Percentiles rank a stretch among this genome's conserved stretches.
These are phyloP conservation scores for Calocera viscosa DNA, from an alignment of 768 basidiomycete genomes.

Conservation along the genomic window DNA sequence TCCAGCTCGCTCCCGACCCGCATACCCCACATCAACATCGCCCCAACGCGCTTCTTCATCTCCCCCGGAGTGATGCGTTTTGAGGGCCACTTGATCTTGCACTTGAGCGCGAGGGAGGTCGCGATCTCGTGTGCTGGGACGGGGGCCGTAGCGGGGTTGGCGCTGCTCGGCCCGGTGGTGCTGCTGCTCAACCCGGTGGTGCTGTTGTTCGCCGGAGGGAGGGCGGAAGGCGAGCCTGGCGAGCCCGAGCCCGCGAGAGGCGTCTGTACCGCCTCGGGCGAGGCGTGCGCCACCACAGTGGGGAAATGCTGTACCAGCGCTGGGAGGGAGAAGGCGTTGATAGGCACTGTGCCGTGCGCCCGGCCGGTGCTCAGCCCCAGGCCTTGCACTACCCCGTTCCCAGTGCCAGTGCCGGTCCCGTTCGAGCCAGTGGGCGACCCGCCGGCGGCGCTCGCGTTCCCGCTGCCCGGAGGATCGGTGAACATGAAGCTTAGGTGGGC, in stretches of 20 bases:
- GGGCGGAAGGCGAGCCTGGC: too few relatives aligned
- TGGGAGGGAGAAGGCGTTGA: conserved; percentile 2
- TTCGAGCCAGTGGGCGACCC: not conserved
- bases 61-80: conserved; percentile 94
- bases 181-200: too few relatives aligned
- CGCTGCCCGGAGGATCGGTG: not conserved
- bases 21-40: conserved; percentile 88
- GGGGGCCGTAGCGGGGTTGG: not conserved
- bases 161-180: conserved; percentile 19
- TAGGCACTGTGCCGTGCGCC: not conserved
- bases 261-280: not conserved
- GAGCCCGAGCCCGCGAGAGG: not conserved
- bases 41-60: conserved; percentile 89
- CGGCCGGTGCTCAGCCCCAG: not conserved
- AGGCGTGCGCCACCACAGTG: not conserved
- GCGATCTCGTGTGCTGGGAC: conserved; percentile 29
- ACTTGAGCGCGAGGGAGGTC: conserved; percentile 53
- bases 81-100: conserved; percentile 84
- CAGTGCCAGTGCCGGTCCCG: not conserved
- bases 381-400: not conserved
- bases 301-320: conserved; percentile 4
- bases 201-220: too few relatives aligned
- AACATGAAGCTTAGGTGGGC: not conserved
- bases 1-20: conserved; percentile 32
- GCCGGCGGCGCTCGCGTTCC: not conserved